Evolutionary conservation across 2,329 filamentous ascomycete species (phyloP).

Genomic region (Dothideomycetidae sp.): DNA sequence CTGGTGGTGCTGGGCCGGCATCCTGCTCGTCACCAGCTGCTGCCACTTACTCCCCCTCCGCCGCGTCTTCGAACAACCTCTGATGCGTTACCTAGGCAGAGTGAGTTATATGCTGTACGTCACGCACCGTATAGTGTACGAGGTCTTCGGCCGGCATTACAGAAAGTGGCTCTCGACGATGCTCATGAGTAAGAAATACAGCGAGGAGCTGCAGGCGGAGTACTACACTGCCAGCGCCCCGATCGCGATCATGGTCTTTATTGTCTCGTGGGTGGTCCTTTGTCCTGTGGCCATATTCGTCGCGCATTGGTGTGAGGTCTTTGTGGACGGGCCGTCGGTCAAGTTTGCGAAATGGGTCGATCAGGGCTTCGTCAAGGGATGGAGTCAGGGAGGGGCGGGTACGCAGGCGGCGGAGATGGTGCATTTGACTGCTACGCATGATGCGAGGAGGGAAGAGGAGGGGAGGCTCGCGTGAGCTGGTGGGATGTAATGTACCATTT

Average conservation of each 20-base stretch:
- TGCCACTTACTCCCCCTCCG: constrained; percentile 11
- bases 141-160: constrained; percentile 4
- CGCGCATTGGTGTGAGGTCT: constrained; percentile 11
- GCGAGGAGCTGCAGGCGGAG: constrained; percentile 7
- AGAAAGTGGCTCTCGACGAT: constrained; percentile 4
- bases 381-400: too few species aligned
- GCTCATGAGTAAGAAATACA: constrained; percentile 5
- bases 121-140: constrained; percentile 13
- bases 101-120: constrained; percentile 48
- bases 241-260: constrained; percentile 8
- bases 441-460: too few species aligned
- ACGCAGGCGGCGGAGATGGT: too few species aligned
- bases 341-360: constrained; percentile 12
- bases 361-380: constrained; percentile 9
- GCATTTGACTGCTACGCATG: too few species aligned
- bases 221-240: constrained; percentile 6
- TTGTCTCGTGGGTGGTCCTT: constrained; percentile 6
- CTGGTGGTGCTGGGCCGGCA: constrained; percentile 15
- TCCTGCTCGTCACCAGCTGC: constrained; percentile 12
- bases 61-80: constrained; percentile 37
- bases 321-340: constrained; percentile 12
- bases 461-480: too few species aligned
- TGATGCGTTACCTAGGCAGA: constrained; percentile 48
- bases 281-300: constrained; percentile 10
- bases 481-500: too few species aligned